These are phyloP conservation scores for Didymella exigua DNA, from an alignment of 2,329 filamentous ascomycete genomes.

Conservation along the genomic window DNA sequence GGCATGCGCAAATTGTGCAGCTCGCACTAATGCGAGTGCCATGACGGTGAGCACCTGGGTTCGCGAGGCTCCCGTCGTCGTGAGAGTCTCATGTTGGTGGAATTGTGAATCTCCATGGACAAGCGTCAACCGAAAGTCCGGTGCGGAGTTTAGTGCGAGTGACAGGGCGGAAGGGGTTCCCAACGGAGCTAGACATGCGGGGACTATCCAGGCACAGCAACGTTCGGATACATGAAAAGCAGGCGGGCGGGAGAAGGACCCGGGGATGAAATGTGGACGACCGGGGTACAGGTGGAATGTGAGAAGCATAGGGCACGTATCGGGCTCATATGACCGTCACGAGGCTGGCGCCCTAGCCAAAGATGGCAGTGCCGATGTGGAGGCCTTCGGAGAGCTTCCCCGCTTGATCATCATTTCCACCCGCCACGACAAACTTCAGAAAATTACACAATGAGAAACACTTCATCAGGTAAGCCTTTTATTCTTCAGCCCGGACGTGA, in stretches of 20 bases:
- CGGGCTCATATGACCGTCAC: conserved; percentile 4
- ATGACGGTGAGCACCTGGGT: conserved; percentile 13
- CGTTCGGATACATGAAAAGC: conserved; percentile 7
- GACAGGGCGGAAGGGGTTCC: conserved; percentile 17
- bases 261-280: conserved; percentile 12
- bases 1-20: conserved; percentile 17
- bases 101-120: conserved; percentile 19
- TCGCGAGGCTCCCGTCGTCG: conserved; percentile 14
- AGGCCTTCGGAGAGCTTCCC: conserved; percentile 9
- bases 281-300: conserved; percentile 4
- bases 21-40: conserved; percentile 19
- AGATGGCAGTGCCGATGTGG: neutral
- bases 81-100: conserved; percentile 22
- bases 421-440: conserved; percentile 9
- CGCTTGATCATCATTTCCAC: conserved; percentile 2
- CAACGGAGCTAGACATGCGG: conserved; percentile 6
- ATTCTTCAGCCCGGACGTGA: neutral
- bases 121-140: conserved; percentile 11
- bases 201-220: conserved; percentile 11
- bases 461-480: neutral
- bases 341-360: neutral
- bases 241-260: conserved; percentile 11
- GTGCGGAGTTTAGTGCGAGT: conserved; percentile 5
- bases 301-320: neutral
- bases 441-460: neutral